Conservation (phyloP, 1,284 basidiomycete species). For the Inonotus hispidus region DNA sequence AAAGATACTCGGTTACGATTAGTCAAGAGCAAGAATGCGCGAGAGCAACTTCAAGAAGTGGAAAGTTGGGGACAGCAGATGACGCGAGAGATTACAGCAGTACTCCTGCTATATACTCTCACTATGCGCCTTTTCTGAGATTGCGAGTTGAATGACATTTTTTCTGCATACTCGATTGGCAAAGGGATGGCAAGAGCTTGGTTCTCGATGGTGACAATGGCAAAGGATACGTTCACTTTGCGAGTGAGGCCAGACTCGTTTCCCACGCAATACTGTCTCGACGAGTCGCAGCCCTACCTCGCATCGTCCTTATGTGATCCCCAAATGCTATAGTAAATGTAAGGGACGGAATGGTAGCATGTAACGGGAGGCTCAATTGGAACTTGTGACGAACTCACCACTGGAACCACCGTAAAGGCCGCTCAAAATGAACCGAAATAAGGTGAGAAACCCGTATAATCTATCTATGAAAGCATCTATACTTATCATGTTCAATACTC, state of each 20-base stretch:
- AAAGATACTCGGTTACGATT: background rate
- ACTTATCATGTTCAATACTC: no score
- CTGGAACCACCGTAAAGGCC: no score
- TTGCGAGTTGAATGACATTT: background rate
- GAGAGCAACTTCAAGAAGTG: background rate
- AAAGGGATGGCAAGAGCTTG: background rate
- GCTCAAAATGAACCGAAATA: no score
- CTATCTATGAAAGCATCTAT: no score
- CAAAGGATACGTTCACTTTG: background rate
- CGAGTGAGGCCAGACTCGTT: background rate
- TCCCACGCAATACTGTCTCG: background rate
- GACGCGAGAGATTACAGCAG: no score
- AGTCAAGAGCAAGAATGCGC: background rate
- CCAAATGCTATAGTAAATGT: no score
- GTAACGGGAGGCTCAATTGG: no score
- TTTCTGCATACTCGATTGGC: background rate
- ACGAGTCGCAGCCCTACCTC: no score
- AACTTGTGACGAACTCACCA: no score
- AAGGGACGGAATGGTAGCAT: no score
- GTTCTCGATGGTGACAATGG: background rate
- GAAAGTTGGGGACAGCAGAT: background rate
- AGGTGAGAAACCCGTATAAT: no score
- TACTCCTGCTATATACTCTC: background rate
- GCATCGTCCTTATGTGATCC: no score
- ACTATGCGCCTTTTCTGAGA: background rate